Evolutionary conservation across 495 filamentous ascomycete genomes (phyloP).

Genomic region (Barbatosphaeria neglecta): DNA sequence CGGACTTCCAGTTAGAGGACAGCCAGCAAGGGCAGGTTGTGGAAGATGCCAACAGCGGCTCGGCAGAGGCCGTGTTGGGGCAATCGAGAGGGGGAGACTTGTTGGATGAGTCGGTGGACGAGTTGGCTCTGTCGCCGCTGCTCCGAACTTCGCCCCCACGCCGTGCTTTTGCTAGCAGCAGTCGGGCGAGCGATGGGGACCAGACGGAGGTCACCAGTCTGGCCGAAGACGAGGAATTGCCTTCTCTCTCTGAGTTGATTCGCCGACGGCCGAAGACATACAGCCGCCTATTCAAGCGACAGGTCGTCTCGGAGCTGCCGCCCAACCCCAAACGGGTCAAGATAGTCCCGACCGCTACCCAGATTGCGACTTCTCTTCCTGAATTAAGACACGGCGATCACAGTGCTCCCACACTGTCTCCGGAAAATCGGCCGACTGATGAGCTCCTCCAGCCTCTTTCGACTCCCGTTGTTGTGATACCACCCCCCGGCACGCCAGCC

Average conservation of each 20-base stretch:
- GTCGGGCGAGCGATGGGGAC: constrained; percentile 8
- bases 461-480: neutral
- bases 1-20: constrained; percentile 37
- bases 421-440: neutral
- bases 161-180: constrained; percentile 9
- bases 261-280: constrained; percentile 2
- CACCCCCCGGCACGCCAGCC: neutral
- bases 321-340: constrained; percentile 7
- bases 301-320: constrained; percentile 5
- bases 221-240: constrained; percentile 28
- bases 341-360: neutral
- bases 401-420: neutral
- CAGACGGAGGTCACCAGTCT: constrained; percentile 18
- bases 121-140: constrained; percentile 17
- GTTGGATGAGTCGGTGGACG: constrained; percentile 9
- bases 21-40: constrained; percentile 22
- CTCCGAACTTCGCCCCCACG: constrained; percentile 12
- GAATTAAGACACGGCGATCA: neutral
- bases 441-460: neutral
- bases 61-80: too few relatives aligned
- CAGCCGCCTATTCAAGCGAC: constrained; percentile 8
- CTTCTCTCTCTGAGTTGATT: constrained; percentile 17
- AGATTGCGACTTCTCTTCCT: neutral
- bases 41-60: too few relatives aligned
- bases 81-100: too few relatives aligned